Evolutionary conservation across 1,284 basidiomycete genomes (phyloP), one percentile per base, ranked within the genome.

Genomic region (Leccinum pallidistipes): DNA sequence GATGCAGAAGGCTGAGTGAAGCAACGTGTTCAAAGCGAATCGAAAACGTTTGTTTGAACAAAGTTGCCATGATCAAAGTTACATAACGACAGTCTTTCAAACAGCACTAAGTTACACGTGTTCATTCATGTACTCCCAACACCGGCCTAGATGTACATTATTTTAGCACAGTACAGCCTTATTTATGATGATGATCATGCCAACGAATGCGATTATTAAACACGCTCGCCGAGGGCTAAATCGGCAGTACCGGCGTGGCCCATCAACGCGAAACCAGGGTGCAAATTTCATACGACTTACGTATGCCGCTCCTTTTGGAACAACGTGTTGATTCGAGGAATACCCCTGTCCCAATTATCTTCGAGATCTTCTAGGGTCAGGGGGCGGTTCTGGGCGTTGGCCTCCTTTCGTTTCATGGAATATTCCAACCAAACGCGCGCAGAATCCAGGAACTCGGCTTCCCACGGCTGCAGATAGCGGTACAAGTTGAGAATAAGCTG

Each of bases 341-440:
- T 21, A 21, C 21, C 24, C 24, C 24, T 24, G 24, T 24, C 24
- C 24, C 24, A 24, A 24, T 3, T 24, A 73, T 98, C 95, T 75
- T 98, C 95, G 24, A 98, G 82, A 81, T 98, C 96, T 74, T 98
- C 96, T n/a, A 98, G 24, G 24, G 24, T 24, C 24, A 24, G 24
- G 21, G 21, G 21, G 21, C 21, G 21, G 21, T 21, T 21, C 21
- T 21, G 21, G 21, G 21, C 21, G 21, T 21, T 21, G 21, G 21
- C 21, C 21, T 21, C 21, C 21, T 21, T 21, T 21, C 21, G 21
- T 21, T 21, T 21, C 21, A 21, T 21, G 21, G 21, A 21, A 21
- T 21, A 21, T 21, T 21, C 21, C 21, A 21, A 21, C 21, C 21
- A 21, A 21, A 21, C 21, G 21, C 21, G 21, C 21, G 21, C 21